These are phyloP conservation scores for Barnettozyma hawaiiensis DNA, from an alignment of 1,139 yeast genomes.

Conservation along the genomic window DNA sequence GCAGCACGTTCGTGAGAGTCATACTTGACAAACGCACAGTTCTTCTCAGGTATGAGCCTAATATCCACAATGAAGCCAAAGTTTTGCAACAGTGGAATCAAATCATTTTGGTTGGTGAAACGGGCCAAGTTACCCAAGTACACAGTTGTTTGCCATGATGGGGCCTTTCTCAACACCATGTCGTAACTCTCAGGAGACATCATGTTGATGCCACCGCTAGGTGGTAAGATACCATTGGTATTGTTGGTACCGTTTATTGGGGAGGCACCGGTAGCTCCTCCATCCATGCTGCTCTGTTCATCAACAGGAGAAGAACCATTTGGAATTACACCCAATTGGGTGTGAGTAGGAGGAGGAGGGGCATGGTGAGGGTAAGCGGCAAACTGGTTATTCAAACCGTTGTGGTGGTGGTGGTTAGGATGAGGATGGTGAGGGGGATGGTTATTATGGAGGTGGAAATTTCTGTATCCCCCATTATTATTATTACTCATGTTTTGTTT, in stretches of 20 bases:
- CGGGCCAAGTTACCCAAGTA: slow-evolving; percentile 84
- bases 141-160: slow-evolving; percentile 83
- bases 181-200: slow-evolving; percentile 59
- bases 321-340: background rate
- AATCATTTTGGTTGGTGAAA: slow-evolving; percentile 64
- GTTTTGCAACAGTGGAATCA: slow-evolving; percentile 69
- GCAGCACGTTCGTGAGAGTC: slow-evolving; percentile 89
- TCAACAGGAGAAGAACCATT: slow-evolving; percentile 1
- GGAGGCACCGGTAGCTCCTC: background rate
- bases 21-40: slow-evolving; percentile 81
- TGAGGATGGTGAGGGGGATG: slow-evolving; percentile 11
- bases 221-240: slow-evolving; percentile 2
- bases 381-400: slow-evolving; percentile 9
- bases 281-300: background rate
- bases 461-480: slow-evolving; percentile 11
- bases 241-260: slow-evolving; percentile 1
- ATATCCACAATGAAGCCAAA: slow-evolving; percentile 82
- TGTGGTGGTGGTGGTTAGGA: slow-evolving; percentile 10
- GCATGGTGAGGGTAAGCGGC: slow-evolving; percentile 5
- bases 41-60: slow-evolving; percentile 74
- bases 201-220: slow-evolving; percentile 22
- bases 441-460: slow-evolving; percentile 9
- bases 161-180: slow-evolving; percentile 67
- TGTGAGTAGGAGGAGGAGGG: too few relatives aligned
- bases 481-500: slow-evolving; percentile 37